Percentiles rank a stretch among this genome's conserved stretches.
Evolutionary conservation across 345 rosid genomes (phyloP).

Genomic region (Stellera chamaejasme): DNA sequence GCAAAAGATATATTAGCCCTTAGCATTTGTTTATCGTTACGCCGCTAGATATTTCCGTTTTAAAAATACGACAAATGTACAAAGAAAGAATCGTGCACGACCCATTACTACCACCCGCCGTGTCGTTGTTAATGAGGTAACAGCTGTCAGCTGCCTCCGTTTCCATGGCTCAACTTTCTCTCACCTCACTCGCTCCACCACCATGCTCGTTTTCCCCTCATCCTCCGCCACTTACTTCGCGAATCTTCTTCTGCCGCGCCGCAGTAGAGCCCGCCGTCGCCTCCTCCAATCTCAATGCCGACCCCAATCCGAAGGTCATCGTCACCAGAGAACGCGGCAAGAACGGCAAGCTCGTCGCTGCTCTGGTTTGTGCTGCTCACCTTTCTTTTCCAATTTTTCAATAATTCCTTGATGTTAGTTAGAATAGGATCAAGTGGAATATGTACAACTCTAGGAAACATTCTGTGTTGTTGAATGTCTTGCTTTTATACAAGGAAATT

Average conservation of each 20-base stretch:
- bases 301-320: constrained; percentile 52
- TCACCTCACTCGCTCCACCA: constrained; percentile 19
- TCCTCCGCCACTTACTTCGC: constrained; percentile 16
- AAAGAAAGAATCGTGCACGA: too few species aligned
- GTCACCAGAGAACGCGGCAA: constrained; percentile 96
- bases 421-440: too few species aligned
- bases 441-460: too few species aligned
- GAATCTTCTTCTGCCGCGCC: constrained; percentile 5
- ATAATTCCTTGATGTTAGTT: too few species aligned
- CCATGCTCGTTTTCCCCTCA: constrained; percentile 5
- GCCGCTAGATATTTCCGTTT: too few species aligned
- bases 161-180: constrained; percentile 25
- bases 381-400: not conserved
- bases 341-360: constrained; percentile 66
- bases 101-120: too few species aligned
- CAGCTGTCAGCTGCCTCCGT: constrained; percentile 20
- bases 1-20: too few species aligned
- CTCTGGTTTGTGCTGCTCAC: constrained; percentile 40
- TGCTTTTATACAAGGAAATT: too few species aligned
- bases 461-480: too few species aligned
- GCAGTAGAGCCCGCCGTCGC: constrained; percentile 18
- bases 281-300: not conserved
- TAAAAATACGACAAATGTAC: too few species aligned
- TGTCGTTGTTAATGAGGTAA: constrained; percentile 17
- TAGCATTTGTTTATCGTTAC: too few species aligned